Conservation (phyloP, 2,329 filamentous ascomycete genomes). For the Cordyceps tenuipes region DNA sequence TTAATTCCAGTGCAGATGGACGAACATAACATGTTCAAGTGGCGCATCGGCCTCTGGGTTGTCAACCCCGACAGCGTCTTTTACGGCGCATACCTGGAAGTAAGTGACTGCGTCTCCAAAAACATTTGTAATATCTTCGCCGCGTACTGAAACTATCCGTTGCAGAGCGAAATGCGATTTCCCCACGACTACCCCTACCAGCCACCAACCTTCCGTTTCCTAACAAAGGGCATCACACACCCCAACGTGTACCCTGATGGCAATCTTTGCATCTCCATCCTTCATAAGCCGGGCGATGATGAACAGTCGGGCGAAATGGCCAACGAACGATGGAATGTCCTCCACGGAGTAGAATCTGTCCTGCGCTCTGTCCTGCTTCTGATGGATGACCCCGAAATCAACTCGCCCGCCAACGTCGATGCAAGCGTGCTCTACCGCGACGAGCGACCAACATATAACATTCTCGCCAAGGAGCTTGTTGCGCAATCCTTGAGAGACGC, state of each 20-base stretch:
- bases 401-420: constrained; percentile 90
- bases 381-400: constrained; percentile 88
- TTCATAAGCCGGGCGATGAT: constrained; percentile 87
- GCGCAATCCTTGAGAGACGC: constrained; percentile 70
- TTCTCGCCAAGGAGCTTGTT: constrained; percentile 60
- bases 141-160: neutral
- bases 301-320: constrained; percentile 85
- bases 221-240: constrained; percentile 67
- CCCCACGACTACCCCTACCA: constrained; percentile 81
- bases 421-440: constrained; percentile 81
- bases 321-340: constrained; percentile 86
- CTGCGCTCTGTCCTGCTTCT: constrained; percentile 86
- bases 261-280: constrained; percentile 90
- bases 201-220: constrained; percentile 83
- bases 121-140: neutral
- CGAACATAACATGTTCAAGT: constrained; percentile 76
- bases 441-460: constrained; percentile 59
- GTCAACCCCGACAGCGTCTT: constrained; percentile 88
- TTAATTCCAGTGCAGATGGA: constrained; percentile 46
- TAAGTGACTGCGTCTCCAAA: constrained; percentile 21
- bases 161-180: constrained; percentile 74
- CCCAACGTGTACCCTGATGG: constrained; percentile 92
- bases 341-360: constrained; percentile 90
- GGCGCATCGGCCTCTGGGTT: constrained; percentile 84
- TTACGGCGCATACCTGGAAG: constrained; percentile 85